A percentile compares a stretch with the other conserved stretches of the same genome.
Conservation (phyloP, 345 rosid genomes). For the Hibiscus mutabilis region DNA sequence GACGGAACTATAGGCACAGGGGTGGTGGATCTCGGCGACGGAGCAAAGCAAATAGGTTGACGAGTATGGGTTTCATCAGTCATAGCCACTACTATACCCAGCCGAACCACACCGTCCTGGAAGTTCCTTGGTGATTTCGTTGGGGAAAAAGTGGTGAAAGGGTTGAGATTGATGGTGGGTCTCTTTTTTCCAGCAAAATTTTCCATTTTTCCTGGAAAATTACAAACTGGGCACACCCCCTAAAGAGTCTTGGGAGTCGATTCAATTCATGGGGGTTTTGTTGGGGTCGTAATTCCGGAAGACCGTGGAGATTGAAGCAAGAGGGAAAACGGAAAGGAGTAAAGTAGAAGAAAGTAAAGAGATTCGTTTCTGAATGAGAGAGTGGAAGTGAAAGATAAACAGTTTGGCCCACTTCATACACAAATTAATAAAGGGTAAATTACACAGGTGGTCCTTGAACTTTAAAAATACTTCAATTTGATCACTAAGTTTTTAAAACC, state of each 20-base stretch:
- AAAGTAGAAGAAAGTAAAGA: background rate
- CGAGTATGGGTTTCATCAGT: slow-evolving; percentile 2
- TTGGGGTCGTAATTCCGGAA: background rate
- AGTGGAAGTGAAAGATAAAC: no score
- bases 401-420: no score
- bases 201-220: slow-evolving; percentile 2
- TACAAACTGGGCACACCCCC: background rate
- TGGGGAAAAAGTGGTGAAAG: slow-evolving; percentile 15
- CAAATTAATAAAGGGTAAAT: no score
- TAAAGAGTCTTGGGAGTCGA: background rate
- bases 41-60: background rate
- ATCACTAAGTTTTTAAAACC: no score
- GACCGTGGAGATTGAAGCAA: background rate
- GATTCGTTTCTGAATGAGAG: no score
- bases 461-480: no score
- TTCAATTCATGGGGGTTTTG: background rate
- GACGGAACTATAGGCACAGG: slow-evolving; percentile 15
- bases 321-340: background rate
- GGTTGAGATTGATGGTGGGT: slow-evolving; percentile 7
- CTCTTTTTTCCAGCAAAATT: slow-evolving; percentile 1
- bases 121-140: slow-evolving; percentile 19
- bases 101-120: slow-evolving; percentile 22
- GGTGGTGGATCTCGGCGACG: slow-evolving; percentile 20
- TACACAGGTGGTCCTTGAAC: no score
- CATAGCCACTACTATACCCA: slow-evolving; percentile 32